A percentile compares a stretch with the other conserved stretches of the same genome.
Evolutionary conservation across 441 rosid genomes (phyloP).

Genomic region (Geranium incanum): DNA sequence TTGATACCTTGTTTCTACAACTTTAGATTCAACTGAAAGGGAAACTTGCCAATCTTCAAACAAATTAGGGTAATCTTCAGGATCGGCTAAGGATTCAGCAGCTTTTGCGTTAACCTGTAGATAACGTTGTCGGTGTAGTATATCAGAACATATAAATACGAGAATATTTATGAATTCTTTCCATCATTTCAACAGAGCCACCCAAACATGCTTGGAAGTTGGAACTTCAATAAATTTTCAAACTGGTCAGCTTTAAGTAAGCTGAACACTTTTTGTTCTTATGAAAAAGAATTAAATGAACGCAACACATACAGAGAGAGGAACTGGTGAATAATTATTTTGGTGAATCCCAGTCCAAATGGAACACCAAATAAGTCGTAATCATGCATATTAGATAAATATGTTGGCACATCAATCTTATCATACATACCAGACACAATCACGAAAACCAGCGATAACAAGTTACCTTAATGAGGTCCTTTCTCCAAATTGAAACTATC

Average conservation of each 20-base stretch:
- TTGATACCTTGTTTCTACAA: slow-evolving; percentile 64
- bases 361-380: background rate
- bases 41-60: slow-evolving; percentile 98
- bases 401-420: background rate
- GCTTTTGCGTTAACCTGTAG: slow-evolving; percentile 89
- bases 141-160: background rate
- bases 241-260: background rate
- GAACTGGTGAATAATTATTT: background rate
- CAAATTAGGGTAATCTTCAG: slow-evolving; percentile 87
- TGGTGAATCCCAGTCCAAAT: background rate
- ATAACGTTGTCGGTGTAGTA: slow-evolving; percentile 8
- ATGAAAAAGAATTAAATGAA: background rate
- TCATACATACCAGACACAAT: background rate
- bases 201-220: background rate
- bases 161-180: background rate
- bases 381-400: background rate
- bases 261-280: background rate
- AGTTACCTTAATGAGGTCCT: slow-evolving; percentile 77
- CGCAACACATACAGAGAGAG: background rate
- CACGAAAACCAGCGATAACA: slow-evolving; percentile 19
- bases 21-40: slow-evolving; percentile 64
- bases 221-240: background rate
- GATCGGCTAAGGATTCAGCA: slow-evolving; percentile 98
- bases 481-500: slow-evolving; percentile 88
- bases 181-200: background rate